Evolutionary conservation across 208 protist genomes (phyloP).

Genomic region (Borovskyia barvae): DNA sequence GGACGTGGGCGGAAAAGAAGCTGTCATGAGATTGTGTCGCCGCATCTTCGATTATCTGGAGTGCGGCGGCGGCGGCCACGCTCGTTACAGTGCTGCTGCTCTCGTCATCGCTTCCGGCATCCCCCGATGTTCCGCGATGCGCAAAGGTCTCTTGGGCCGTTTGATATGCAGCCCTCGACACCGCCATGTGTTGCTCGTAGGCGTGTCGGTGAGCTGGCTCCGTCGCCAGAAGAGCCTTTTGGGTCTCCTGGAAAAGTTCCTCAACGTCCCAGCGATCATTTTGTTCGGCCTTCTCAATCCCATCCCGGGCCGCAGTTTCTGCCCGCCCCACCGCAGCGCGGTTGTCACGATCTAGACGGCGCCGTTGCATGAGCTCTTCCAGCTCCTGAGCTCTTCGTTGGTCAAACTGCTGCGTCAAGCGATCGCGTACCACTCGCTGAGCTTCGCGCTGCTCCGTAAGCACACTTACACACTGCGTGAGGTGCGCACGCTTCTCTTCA

Average conservation of each 20-base stretch:
- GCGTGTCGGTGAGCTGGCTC: constrained; percentile 39
- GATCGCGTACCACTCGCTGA: constrained; percentile 67
- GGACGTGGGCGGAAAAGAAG: background rate
- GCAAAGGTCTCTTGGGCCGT: constrained; percentile 19
- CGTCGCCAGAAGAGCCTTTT: constrained; percentile 1
- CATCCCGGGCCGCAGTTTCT: constrained; percentile 29
- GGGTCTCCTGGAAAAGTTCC: constrained; percentile 23
- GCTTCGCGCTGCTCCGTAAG: constrained; percentile 73
- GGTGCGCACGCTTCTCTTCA: constrained; percentile 79
- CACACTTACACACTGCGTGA: constrained; percentile 71
- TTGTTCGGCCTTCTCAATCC: constrained; percentile 39
- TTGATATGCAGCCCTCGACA: constrained; percentile 24
- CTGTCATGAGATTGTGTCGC: constrained; percentile 1
- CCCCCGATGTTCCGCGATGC: background rate
- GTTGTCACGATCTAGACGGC: constrained; percentile 36
- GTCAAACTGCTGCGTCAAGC: constrained; percentile 70
- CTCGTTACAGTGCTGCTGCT: constrained; percentile 1
- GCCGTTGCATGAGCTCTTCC: constrained; percentile 41
- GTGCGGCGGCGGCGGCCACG: background rate
- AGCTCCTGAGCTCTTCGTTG: constrained; percentile 51
- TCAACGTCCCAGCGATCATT: constrained; percentile 32
- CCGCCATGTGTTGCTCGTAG: constrained; percentile 43
- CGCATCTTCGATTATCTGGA: constrained; percentile 25
- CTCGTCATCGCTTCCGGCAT: background rate
- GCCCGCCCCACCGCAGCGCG: constrained; percentile 23